Percentiles rank a stretch among this genome's conserved stretches.
Evolutionary conservation across 495 filamentous ascomycete species (phyloP).

Genomic region (Aspergillus sclerotiicarbonarius): DNA sequence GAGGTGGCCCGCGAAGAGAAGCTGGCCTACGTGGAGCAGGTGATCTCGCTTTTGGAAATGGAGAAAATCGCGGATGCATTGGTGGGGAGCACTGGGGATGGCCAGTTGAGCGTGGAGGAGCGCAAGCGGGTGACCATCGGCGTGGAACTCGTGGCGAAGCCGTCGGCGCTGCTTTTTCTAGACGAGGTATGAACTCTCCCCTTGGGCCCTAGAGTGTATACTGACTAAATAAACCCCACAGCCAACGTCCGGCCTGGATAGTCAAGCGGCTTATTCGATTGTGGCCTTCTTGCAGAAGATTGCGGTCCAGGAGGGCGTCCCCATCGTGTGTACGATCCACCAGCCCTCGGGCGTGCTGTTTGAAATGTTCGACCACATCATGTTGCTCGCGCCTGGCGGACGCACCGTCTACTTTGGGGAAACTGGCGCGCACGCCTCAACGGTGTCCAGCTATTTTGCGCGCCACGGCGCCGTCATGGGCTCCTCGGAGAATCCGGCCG

Average conservation of each 20-base stretch:
- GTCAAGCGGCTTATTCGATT: constrained; percentile 83
- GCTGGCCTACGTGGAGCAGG: constrained; percentile 53
- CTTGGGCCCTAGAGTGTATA: too few species aligned
- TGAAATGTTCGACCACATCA: constrained; percentile 70
- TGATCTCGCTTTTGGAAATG: constrained; percentile 57
- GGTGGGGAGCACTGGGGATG: constrained; percentile 48
- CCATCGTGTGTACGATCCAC: constrained; percentile 90
- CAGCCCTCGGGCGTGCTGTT: constrained; percentile 86
- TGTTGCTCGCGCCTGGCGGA: constrained; percentile 63
- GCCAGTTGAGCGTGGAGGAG: constrained; percentile 55
- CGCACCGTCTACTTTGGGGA: constrained; percentile 68
- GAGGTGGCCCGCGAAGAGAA: constrained; percentile 52
- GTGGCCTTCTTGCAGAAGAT: constrained; percentile 85
- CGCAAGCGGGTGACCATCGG: constrained; percentile 63
- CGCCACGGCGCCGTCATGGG: constrained; percentile 47
- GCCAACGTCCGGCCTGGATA: constrained; percentile 84
- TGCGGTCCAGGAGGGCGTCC: constrained; percentile 70
- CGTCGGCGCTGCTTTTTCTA: constrained; percentile 63
- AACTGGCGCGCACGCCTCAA: constrained; percentile 53
- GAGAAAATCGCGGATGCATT: constrained; percentile 48
- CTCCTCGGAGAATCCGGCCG: constrained; percentile 70
- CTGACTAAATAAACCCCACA: not conserved
- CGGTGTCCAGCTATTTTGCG: constrained; percentile 52
- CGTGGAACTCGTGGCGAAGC: constrained; percentile 66
- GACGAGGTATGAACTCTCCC: not conserved